A percentile compares a stretch with the other conserved stretches of the same genome.
phyloP scores from a whole-genome alignment of 192 early-diverging fungal genomes.

The Piromyces sp. region DNA sequence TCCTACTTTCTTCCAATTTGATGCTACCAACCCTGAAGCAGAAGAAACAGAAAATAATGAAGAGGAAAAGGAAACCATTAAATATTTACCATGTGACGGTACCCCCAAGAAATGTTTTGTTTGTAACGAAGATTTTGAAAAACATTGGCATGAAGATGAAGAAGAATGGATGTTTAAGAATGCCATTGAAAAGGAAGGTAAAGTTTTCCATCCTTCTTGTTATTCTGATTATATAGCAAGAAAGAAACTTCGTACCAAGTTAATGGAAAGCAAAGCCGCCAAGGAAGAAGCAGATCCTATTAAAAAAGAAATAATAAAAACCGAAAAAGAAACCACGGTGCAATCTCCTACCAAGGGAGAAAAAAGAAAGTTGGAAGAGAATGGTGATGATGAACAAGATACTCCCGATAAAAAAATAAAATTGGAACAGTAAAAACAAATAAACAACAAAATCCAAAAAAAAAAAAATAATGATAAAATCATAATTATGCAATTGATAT shows the following conservation, averaged over 20 bases:
- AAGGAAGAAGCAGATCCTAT: background rate
- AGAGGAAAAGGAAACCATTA: slow-evolving; percentile 8
- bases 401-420: no score
- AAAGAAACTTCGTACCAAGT: background rate
- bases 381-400: no score
- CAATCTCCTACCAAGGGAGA: background rate
- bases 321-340: background rate
- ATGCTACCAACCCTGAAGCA: slow-evolving; percentile 9
- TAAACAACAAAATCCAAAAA: no score
- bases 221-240: background rate
- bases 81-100: slow-evolving; percentile 19
- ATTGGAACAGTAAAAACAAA: no score
- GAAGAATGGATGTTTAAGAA: slow-evolving; percentile 46
- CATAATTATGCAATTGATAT: no score
- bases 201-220: background rate
- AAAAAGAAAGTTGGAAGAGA: no score
- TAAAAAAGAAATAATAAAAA: background rate
- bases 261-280: background rate
- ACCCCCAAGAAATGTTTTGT: slow-evolving; percentile 20
- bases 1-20: slow-evolving; percentile 2
- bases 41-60: slow-evolving; percentile 11
- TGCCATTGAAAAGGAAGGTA: background rate
- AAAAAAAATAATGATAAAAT: no score
- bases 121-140: slow-evolving; percentile 57
- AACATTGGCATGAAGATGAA: slow-evolving; percentile 54